Conservation (phyloP, 495 filamentous ascomycete species). For the Aspergillus funiculosus region DNA sequence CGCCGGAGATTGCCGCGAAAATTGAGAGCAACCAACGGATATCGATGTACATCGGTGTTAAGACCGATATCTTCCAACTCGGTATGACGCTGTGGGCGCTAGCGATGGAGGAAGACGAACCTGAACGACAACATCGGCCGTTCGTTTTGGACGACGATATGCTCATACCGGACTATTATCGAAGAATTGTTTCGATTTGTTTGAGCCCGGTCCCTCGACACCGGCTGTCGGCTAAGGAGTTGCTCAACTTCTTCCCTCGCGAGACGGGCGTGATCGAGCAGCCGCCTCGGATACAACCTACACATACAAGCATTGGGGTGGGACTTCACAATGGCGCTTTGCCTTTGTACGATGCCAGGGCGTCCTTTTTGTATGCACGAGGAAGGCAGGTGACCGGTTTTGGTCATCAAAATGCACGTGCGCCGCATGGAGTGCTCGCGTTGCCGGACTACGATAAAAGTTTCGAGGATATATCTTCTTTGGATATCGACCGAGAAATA, state of each 20-base stretch:
- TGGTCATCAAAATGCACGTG: background rate
- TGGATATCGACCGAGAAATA: background rate
- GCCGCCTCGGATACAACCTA: slow-evolving; percentile 9
- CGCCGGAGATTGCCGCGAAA: slow-evolving; percentile 80
- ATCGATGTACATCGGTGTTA: slow-evolving; percentile 97
- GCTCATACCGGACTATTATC: slow-evolving; percentile 55
- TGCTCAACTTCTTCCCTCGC: slow-evolving; percentile 47
- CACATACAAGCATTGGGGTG: slow-evolving; percentile 15
- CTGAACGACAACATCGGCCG: slow-evolving; percentile 73
- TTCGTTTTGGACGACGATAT: slow-evolving; percentile 44
- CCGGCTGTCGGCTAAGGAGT: slow-evolving; percentile 52
- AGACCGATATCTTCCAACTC: slow-evolving; percentile 90
- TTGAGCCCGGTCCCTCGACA: slow-evolving; percentile 51
- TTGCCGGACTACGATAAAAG: background rate
- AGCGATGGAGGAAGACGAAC: slow-evolving; percentile 81
- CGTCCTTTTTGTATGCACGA: slow-evolving; percentile 15
- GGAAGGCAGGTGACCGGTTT: slow-evolving; percentile 6
- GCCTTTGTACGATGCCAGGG: slow-evolving; percentile 18
- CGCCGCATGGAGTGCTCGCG: background rate
- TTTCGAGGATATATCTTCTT: background rate
- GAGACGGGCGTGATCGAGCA: slow-evolving; percentile 6
- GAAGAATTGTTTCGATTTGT: slow-evolving; percentile 53
- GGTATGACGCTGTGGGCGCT: slow-evolving; percentile 97
- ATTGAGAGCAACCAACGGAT: slow-evolving; percentile 91
- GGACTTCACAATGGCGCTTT: slow-evolving; percentile 19